Evolutionary conservation across 2,329 filamentous ascomycete genomes (phyloP).

Genomic region (Chaetothyriales sp.): DNA sequence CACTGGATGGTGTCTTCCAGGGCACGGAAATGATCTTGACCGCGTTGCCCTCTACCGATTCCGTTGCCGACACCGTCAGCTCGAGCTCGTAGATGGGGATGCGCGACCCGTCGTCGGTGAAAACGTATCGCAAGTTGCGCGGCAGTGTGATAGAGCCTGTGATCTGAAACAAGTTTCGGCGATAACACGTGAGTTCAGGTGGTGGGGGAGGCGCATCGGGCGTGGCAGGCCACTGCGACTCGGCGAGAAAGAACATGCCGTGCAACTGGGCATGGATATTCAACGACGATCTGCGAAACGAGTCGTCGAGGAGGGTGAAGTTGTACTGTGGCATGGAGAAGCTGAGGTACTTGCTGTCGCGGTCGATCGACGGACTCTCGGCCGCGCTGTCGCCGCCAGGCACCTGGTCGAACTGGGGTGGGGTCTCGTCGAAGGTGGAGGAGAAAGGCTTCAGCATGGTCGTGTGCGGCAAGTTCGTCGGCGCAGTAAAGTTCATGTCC

Average conservation of each 20-base stretch:
- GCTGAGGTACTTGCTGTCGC: conserved; percentile 56
- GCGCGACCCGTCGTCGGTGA: conserved; percentile 71
- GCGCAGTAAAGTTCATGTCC: conserved; percentile 35
- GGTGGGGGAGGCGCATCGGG: conserved; percentile 36
- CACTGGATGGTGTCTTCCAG: conserved; percentile 85
- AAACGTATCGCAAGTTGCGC: conserved; percentile 59
- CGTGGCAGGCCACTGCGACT: conserved; percentile 46
- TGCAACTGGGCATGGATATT: conserved; percentile 48
- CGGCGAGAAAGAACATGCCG: conserved; percentile 55
- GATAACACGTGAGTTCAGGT: conserved; percentile 86
- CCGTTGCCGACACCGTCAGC: conserved; percentile 77
- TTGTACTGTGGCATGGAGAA: conserved; percentile 52
- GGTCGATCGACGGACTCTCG: conserved; percentile 45
- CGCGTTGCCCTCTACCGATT: conserved; percentile 82
- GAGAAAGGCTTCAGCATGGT: conserved; percentile 36
- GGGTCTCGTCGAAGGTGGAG: conserved; percentile 31
- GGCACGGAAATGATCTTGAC: conserved; percentile 93
- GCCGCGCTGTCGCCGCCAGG: conserved; percentile 31
- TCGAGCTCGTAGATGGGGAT: conserved; percentile 72
- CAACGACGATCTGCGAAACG: conserved; percentile 39
- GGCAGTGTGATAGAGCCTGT: conserved; percentile 77
- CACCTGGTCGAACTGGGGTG: conserved; percentile 28
- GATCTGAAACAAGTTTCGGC: conserved; percentile 89
- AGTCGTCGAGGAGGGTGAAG: conserved; percentile 45
- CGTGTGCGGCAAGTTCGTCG: conserved; percentile 23